Evolutionary conservation across 192 early-diverging fungal genomes (phyloP), one percentile per base, ranked within the genome.

Genomic region (Coemansia sp.): DNA sequence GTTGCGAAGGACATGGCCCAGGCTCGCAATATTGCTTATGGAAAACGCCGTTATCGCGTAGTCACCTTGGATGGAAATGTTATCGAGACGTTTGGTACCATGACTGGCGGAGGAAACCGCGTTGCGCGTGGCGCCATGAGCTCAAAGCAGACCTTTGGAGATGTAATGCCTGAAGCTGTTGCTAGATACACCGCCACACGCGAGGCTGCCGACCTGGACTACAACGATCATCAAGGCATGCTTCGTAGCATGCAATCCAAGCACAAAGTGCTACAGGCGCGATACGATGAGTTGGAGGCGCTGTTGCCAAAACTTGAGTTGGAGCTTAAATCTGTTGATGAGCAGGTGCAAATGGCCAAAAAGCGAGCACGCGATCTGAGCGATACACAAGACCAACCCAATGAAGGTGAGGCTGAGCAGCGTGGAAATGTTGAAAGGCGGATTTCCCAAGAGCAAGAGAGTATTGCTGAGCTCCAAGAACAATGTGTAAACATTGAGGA

Each of bases 41-140:
- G 92, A n/a, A 64, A 66, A 38, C 84, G 82, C 25, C 87, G 95
- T n/a, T 92, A 89, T 85, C 87, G 96, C 38, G 95, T 98, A 7
- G 98, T 99, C 6, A 98, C 94, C 1, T 74, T 99, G 45, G 92
- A 92, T 56, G 96, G 98, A 4, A 86, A 94, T 56, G 74, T 98
- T 53, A 94, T 99, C 62, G 96, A 98, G 64, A 87, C 86, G 20
- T 89, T 90, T 7, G 96, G 98, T 70, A 91, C 95, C 7, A 95
- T 99, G 93, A 89, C 88, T 40, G 96, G 96, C 65, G 98, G 95
- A 56, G 96, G 95, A 19, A 87, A 67, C 12, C 84, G 85, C 55
- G 86, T 89, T 0, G 77, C 81, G 8, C 86, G 89, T 13, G 98
- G 98, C 11, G 93, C 90, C 32, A 99, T 98, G 98, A 88, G 90